Evolutionary conservation across 768 basidiomycete species (phyloP).

Genomic region (Auriscalpium vulgare): DNA sequence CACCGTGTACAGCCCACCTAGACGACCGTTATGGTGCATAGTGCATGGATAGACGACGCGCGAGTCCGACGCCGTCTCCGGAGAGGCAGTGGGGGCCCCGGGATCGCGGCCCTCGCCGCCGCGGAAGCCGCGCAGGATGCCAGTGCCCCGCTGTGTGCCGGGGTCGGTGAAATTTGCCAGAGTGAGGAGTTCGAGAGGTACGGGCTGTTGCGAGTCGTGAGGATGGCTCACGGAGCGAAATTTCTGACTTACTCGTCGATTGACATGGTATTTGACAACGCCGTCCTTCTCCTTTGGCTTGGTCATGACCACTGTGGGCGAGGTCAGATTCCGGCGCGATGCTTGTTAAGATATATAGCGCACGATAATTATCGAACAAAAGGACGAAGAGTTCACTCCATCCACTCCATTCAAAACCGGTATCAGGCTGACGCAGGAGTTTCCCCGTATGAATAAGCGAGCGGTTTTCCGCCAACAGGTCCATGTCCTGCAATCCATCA

Average conservation of each 20-base stretch:
- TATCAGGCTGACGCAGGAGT: constrained; percentile 80
- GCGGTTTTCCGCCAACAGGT: constrained; percentile 75
- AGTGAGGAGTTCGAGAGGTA: constrained; percentile 85
- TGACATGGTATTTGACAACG: constrained; percentile 68
- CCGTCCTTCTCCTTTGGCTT: constrained; percentile 78
- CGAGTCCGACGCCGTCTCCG: constrained; percentile 48
- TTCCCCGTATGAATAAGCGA: constrained; percentile 80
- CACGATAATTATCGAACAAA: constrained; percentile 92
- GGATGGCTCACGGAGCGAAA: neutral
- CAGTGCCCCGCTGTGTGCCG: constrained; percentile 65
- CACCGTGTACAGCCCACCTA: constrained; percentile 79
- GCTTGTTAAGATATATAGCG: constrained; percentile 22
- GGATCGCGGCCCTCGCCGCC: constrained; percentile 24
- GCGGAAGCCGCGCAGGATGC: constrained; percentile 58
- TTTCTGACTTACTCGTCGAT: constrained; percentile 53
- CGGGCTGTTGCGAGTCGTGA: constrained; percentile 47
- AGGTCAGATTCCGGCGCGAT: neutral
- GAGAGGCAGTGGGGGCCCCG: constrained; percentile 24
- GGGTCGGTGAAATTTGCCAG: constrained; percentile 78
- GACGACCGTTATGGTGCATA: constrained; percentile 80
- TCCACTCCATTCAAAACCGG: constrained; percentile 79
- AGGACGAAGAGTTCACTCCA: constrained; percentile 89
- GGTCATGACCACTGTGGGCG: constrained; percentile 71
- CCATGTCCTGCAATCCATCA: constrained; percentile 58
- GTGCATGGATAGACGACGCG: constrained; percentile 83